Conservation (phyloP, 805 yeast genomes). For the Kluyveromyces starmeri region DNA sequence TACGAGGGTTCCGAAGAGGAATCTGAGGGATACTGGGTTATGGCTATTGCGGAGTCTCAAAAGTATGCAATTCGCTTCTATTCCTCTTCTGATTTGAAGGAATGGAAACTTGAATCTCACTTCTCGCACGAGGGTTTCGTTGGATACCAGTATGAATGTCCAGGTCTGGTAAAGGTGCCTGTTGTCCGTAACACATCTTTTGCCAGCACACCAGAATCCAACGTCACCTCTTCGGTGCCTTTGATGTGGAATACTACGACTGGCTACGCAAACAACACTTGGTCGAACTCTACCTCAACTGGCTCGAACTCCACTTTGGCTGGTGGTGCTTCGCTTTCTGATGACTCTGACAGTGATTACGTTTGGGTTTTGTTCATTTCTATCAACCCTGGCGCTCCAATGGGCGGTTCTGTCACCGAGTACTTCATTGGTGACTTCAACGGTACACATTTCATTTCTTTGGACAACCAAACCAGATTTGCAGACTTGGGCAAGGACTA, state of each 20-base stretch:
- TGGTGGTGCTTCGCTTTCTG: too few relatives aligned
- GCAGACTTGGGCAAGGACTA: constrained; percentile 33
- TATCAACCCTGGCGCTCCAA: constrained; percentile 36
- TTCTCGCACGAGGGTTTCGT: constrained; percentile 23
- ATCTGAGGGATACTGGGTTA: constrained; percentile 22
- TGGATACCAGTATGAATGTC: constrained; percentile 37
- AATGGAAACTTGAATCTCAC: constrained; percentile 25
- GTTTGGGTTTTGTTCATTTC: constrained; percentile 34
- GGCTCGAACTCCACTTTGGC: constrained; percentile 6
- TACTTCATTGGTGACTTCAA: constrained; percentile 36
- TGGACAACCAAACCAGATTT: constrained; percentile 23
- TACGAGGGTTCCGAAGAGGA: constrained; percentile 17
- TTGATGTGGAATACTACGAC: background rate
- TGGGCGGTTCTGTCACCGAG: constrained; percentile 34
- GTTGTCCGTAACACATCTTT: constrained; percentile 10
- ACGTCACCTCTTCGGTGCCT: constrained; percentile 1
- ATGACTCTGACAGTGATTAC: too few relatives aligned
- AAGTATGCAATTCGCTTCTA: constrained; percentile 25
- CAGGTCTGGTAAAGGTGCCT: constrained; percentile 30
- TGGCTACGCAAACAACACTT: background rate
- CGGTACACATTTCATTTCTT: constrained; percentile 31
- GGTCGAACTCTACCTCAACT: constrained; percentile 6
- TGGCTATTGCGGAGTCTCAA: constrained; percentile 26
- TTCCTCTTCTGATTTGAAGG: constrained; percentile 21
- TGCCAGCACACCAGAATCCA: constrained; percentile 3